Conservation (phyloP, 1,284 basidiomycete species). For the Leccinum subfulvum region DNA sequence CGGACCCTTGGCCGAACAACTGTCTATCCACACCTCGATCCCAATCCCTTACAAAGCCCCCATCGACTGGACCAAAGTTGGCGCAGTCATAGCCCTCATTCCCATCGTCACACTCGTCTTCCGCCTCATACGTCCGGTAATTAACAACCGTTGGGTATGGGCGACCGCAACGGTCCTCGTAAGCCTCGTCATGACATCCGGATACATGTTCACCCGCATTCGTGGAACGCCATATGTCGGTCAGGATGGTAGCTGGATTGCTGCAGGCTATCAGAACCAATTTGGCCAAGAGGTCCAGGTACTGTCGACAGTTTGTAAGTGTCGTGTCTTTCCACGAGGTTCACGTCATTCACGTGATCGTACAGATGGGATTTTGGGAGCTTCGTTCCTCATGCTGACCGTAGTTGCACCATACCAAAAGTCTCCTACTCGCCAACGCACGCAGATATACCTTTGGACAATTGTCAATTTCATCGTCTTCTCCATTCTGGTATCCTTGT, state of each 20-base stretch:
- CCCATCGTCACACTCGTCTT: conserved; percentile 49
- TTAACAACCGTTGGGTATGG: conserved; percentile 83
- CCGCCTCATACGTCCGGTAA: conserved; percentile 65
- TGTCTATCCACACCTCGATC: conserved; percentile 70
- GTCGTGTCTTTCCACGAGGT: not conserved
- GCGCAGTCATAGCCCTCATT: conserved; percentile 41
- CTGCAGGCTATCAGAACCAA: conserved; percentile 86
- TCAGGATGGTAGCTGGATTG: conserved; percentile 75
- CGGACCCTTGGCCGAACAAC: conserved; percentile 70
- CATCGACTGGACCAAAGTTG: conserved; percentile 63
- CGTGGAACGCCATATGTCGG: conserved; percentile 76
- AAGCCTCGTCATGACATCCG: conserved; percentile 83
- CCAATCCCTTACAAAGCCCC: conserved; percentile 74
- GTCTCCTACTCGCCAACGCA: conserved; percentile 74
- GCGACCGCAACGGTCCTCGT: conserved; percentile 61
- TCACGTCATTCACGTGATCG: conserved; percentile 10
- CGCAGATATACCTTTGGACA: conserved; percentile 90
- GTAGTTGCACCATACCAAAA: conserved; percentile 79
- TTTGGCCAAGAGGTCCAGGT: conserved; percentile 92
- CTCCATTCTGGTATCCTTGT: conserved; percentile 85
- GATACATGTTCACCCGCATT: conserved; percentile 97
- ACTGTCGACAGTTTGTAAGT: conserved; percentile 81
- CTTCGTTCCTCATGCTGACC: conserved; percentile 82
- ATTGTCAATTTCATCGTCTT: conserved; percentile 82
- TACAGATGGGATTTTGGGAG: conserved; percentile 80